Evolutionary conservation across 805 yeast genomes (phyloP).

Genomic region (Candida arabinofermentans): DNA sequence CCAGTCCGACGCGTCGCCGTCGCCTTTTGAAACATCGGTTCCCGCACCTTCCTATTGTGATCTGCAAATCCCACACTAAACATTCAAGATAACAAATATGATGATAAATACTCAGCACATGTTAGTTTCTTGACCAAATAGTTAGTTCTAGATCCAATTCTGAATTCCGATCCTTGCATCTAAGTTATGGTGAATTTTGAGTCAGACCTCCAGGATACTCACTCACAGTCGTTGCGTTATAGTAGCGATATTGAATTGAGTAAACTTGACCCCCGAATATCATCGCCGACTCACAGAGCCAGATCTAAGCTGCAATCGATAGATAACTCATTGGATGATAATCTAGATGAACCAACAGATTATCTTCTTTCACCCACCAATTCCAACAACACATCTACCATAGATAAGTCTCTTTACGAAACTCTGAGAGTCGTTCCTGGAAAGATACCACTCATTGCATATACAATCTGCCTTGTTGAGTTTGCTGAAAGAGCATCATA

Average conservation of each 20-base stretch:
- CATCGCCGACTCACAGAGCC: neutral
- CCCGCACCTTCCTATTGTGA: too few species aligned
- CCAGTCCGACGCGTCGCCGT: too few species aligned
- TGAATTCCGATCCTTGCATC: too few species aligned
- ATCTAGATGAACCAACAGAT: neutral
- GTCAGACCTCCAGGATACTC: neutral
- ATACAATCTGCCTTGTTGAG: slow-evolving; percentile 36
- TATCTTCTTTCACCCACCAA: neutral
- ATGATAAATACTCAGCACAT: too few species aligned
- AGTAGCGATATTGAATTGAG: neutral
- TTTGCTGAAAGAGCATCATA: slow-evolving; percentile 54
- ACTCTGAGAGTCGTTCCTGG: slow-evolving; percentile 22
- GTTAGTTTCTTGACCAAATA: too few species aligned
- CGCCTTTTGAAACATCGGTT: neutral
- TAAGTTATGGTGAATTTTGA: neutral
- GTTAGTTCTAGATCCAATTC: too few species aligned
- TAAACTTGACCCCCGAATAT: neutral
- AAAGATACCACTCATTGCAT: slow-evolving; percentile 21
- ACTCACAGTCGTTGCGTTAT: neutral
- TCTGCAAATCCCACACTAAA: too few species aligned
- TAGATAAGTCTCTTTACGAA: neutral
- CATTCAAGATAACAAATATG: too few species aligned
- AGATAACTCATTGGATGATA: neutral
- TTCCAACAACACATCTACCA: neutral
- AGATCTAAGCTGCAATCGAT: neutral